Evolutionary conservation across 352 stramenopile genomes (phyloP).

Genomic region (Achlya hypogyna): DNA sequence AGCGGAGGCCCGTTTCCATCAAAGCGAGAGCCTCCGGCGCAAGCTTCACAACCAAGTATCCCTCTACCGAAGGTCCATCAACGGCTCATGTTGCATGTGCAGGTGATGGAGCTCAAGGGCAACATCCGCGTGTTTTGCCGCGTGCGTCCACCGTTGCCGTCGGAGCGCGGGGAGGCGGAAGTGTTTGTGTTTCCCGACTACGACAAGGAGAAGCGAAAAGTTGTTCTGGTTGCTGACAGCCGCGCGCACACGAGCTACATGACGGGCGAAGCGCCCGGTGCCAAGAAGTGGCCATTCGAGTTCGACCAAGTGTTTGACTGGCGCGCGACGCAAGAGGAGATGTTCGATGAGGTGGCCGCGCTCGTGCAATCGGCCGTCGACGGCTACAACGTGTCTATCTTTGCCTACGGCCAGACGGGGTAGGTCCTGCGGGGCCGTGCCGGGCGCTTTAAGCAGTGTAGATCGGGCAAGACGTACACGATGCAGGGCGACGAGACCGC

Average conservation of each 20-base stretch:
- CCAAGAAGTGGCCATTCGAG: constrained; percentile 90
- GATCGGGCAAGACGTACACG: constrained; percentile 82
- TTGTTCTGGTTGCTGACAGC: constrained; percentile 57
- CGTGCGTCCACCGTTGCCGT: constrained; percentile 79
- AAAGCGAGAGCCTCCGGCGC: constrained; percentile 59
- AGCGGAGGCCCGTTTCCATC: constrained; percentile 24
- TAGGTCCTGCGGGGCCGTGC: constrained; percentile 21
- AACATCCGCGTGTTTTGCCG: constrained; percentile 96
- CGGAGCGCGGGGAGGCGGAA: constrained; percentile 33
- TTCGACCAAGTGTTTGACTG: constrained; percentile 97
- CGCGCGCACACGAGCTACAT: constrained; percentile 67
- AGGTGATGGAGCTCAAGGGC: constrained; percentile 94
- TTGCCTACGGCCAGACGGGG: constrained; percentile 87
- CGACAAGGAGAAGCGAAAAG: constrained; percentile 44
- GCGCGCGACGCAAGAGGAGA: constrained; percentile 87
- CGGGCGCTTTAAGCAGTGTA: constrained; percentile 21
- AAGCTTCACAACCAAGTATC: constrained; percentile 79
- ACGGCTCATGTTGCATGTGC: constrained; percentile 10
- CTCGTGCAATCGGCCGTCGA: constrained; percentile 92
- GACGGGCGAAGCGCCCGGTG: constrained; percentile 24
- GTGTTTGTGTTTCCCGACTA: constrained; percentile 72
- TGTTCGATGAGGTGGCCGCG: constrained; percentile 95
- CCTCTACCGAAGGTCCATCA: not conserved
- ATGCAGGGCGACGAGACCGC: constrained; percentile 66
- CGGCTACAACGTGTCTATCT: constrained; percentile 94